Percentiles rank a stretch among this genome's conserved stretches.
Evolutionary conservation across 192 early-diverging fungal species (phyloP).

Genomic region (Backusella westeae): DNA sequence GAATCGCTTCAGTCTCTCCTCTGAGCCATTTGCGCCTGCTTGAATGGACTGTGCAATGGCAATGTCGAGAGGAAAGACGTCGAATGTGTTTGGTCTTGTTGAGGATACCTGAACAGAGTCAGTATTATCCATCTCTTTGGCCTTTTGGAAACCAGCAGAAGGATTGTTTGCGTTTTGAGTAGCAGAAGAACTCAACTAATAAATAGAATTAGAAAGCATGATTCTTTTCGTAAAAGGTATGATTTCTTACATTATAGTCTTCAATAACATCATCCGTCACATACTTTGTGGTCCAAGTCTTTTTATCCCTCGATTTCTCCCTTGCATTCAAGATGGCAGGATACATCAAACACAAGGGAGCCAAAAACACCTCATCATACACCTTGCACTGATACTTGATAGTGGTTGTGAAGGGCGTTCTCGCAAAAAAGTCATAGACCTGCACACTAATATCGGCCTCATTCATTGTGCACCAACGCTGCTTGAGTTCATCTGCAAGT

Average conservation of each 20-base stretch:
- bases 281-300: slow-evolving; percentile 19
- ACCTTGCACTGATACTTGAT: slow-evolving; percentile 79
- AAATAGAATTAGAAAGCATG: not conserved
- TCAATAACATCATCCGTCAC: slow-evolving; percentile 34
- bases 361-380: slow-evolving; percentile 81
- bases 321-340: slow-evolving; percentile 25
- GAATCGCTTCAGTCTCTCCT: slow-evolving; percentile 70
- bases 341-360: slow-evolving; percentile 49
- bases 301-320: slow-evolving; percentile 20
- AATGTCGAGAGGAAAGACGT: slow-evolving; percentile 57
- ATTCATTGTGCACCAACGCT: slow-evolving; percentile 82
- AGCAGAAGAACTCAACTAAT: not conserved
- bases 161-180: not conserved
- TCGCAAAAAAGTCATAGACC: slow-evolving; percentile 78
- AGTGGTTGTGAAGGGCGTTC: slow-evolving; percentile 68
- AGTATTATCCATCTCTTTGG: not conserved
- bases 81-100: slow-evolving; percentile 35
- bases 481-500: slow-evolving; percentile 78
- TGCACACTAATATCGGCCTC: slow-evolving; percentile 83
- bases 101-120: not conserved
- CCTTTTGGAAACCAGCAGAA: not conserved
- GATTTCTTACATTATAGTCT: slow-evolving; percentile 14
- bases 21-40: slow-evolving; percentile 49
- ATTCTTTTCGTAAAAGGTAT: too few species aligned
- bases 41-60: slow-evolving; percentile 71